These are phyloP conservation scores for Trifolium repens DNA, from an alignment of 306 rosid species.

Conservation along the genomic window DNA sequence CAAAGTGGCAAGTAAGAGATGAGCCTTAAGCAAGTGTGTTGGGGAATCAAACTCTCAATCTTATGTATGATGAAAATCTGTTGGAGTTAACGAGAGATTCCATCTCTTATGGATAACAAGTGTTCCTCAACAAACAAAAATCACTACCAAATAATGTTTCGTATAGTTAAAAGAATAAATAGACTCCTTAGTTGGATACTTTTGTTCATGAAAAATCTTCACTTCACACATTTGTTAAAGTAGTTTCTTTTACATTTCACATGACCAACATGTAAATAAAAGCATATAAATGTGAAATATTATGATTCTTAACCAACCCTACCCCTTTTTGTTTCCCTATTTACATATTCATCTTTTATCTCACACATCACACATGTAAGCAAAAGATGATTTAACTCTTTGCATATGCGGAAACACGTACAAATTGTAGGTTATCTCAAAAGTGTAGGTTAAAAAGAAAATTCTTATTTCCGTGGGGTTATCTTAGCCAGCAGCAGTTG, in stretches of 20 bases:
- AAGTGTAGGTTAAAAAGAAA: conserved; percentile 20
- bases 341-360: conserved; percentile 30
- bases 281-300: conserved; percentile 7
- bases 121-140: not conserved
- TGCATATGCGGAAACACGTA: conserved; percentile 45
- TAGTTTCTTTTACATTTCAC: not conserved
- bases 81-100: too few relatives aligned
- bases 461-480: conserved; percentile 9
- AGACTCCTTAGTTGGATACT: not conserved
- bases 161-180: not conserved
- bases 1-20: too few relatives aligned
- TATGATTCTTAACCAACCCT: conserved; percentile 17
- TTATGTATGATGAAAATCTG: too few relatives aligned
- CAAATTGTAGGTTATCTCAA: too few relatives aligned
- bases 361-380: not conserved
- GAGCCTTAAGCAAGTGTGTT: not conserved
- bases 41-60: not conserved
- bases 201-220: not conserved
- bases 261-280: not conserved
- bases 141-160: too few relatives aligned
- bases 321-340: conserved; percentile 8
- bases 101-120: too few relatives aligned
- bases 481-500: conserved; percentile 22
- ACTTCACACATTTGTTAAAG: not conserved
- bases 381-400: conserved; percentile 34